Evolutionary conservation across 108 stramenopile genomes (phyloP).

Genomic region (Poteriospumella lacustris): DNA sequence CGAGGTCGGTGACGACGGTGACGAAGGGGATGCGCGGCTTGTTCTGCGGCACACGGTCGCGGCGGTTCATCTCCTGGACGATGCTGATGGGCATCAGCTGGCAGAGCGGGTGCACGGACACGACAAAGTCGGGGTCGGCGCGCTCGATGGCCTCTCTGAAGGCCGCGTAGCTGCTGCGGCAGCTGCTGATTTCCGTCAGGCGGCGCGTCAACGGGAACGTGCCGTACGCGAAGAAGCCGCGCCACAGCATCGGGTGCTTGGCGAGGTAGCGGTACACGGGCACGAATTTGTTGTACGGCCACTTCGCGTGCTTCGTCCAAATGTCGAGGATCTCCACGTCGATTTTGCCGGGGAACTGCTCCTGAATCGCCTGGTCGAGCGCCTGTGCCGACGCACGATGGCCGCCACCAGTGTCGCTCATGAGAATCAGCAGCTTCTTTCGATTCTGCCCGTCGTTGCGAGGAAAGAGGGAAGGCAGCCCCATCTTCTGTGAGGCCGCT

Average conservation of each 20-base stretch:
- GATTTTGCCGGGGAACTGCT: constrained; percentile 72
- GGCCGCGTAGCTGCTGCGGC: constrained; percentile 61
- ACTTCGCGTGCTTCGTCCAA: constrained; percentile 47
- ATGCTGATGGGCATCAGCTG: constrained; percentile 80
- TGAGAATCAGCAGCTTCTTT: constrained; percentile 75
- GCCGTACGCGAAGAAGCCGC: constrained; percentile 59
- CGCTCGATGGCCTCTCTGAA: constrained; percentile 62
- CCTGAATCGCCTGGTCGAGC: constrained; percentile 75
- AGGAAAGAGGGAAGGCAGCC: too few relatives aligned
- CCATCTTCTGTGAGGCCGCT: too few relatives aligned
- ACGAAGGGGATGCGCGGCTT: constrained; percentile 74
- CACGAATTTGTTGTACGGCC: constrained; percentile 53
- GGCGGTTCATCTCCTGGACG: constrained; percentile 62
- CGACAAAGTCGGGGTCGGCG: constrained; percentile 80
- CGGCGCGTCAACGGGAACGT: constrained; percentile 36
- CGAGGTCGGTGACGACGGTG: constrained; percentile 93
- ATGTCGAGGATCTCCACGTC: constrained; percentile 75
- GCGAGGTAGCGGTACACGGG: constrained; percentile 68
- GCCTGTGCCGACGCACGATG: constrained; percentile 88
- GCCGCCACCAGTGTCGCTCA: constrained; percentile 95
- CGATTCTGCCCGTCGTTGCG: neutral
- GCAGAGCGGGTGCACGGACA: constrained; percentile 88
- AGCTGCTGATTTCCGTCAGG: constrained; percentile 61
- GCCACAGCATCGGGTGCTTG: constrained; percentile 76
- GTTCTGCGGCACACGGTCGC: constrained; percentile 53